Evolutionary conservation across 129 eudicot species (phyloP), one percentile per base, ranked within the genome.

Genomic region (Artemisia argyi): DNA sequence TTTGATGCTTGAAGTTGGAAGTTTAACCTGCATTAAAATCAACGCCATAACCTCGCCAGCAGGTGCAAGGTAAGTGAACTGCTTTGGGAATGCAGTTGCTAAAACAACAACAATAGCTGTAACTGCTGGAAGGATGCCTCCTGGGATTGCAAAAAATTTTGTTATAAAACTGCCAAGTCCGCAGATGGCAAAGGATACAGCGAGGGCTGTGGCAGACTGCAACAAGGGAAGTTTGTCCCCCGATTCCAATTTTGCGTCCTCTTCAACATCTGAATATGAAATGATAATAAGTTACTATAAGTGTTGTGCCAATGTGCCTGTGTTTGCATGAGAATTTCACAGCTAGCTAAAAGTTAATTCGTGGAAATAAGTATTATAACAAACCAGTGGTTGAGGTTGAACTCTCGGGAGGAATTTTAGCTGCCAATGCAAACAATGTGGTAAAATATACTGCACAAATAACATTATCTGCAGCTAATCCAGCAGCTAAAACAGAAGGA

Each of bases 381-480:
- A 7, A 61, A 92, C 98, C 98, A 54, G 68, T 47, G 65, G 87
- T 20, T 42, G 78, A 64, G 42, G 78, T 15, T 74, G 84, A 83
- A 62, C 79, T 92, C 90, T 76, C 80, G 1, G 95, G 81, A 75
- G 96, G 87, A 35, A 92, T 83, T 72, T 80, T 89, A 52, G 98
- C 81, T 54, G 98, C 95, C 24, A 92, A 67, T 30, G 96, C 98
- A 78, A 87, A 92, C 81, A 92, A 82, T 64, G 95, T 81, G 74
- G 92, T 74, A 64, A 92, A 92, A 82, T 89, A 92, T 53, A 87
- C 80, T 4, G 96, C 96, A 80, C 98, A 92, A 11, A 92, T 85
- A 44, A 92, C 91, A 80, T 89, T 89, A 79, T 89, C 98, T 57
- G 98, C 98, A 63, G 96, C 98, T 26, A 92, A 77, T 28, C 96